Evolutionary conservation across 2,329 filamentous ascomycete genomes (phyloP), one percentile per base, ranked within the genome.

Genomic region (Parastagonospora avenae): DNA sequence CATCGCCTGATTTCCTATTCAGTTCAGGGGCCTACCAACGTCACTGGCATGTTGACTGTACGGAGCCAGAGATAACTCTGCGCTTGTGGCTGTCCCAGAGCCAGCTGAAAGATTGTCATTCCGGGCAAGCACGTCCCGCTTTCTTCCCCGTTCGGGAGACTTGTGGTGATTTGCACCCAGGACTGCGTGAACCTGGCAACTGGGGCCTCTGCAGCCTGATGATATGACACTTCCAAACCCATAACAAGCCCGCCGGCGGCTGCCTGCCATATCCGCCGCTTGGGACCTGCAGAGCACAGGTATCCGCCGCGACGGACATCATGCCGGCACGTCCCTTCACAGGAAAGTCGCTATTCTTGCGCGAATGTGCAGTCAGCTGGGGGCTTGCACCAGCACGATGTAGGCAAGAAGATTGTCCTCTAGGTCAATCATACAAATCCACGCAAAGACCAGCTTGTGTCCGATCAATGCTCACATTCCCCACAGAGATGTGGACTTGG

Each of bases 111-210:
- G 47, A 32, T 24, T 24, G 19, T 24, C 19, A 24, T 24, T 50
- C 39, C 33, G 45, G 45, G 42, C 19, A 42, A 42, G 28, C 36
- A 59, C 38, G 50, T 46, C 54, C 48, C 52, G 50, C 51, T 33
- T 32, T 38, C 39, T 43, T 54, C 37, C 51, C 48, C 48, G 48
- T 56, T 58, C 59, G 51, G 57, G 47, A 57, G 50, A 52, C 48
- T 59, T 59, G 50, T 49, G 63, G 64, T 67, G 66, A 70, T 68
- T 67, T 70, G 60, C 63, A 55, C 55, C 59, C 55, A 59, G 60
- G 60, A 49, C 46, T 46, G 59, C 59, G 59, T 62, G 54, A 61
- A 64, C 60, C 68, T 55, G 63, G 63, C 61, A 55, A 49, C 55
- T 66, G 61, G 64, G 63, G 54, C 47, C 38, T 52, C 19, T 24